Conservation (phyloP, 371 early-diverging fungal species). For the Apophysomyces trapeziformis region DNA sequence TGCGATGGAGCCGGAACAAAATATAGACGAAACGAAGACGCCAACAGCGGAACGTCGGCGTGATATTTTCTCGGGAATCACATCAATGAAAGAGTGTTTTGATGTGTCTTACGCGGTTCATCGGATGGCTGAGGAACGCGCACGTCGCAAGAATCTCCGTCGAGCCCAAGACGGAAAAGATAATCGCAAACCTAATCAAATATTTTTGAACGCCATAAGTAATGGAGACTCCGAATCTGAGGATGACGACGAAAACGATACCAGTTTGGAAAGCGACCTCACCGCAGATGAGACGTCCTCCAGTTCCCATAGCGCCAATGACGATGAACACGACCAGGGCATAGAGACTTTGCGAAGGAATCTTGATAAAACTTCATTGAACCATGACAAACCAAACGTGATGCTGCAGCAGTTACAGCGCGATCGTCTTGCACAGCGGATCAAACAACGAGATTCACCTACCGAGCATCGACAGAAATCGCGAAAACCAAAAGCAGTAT, state of each 20-base stretch:
- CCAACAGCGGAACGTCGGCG: slow-evolving; percentile 28
- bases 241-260: slow-evolving; percentile 19
- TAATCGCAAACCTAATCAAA: neutral
- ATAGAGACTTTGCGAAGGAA: slow-evolving; percentile 1
- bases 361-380: slow-evolving; percentile 10
- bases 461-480: neutral
- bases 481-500: slow-evolving; percentile 18
- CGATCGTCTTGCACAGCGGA: slow-evolving; percentile 12
- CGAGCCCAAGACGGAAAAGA: neutral
- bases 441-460: slow-evolving; percentile 4
- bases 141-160: slow-evolving; percentile 35
- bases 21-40: slow-evolving; percentile 6
- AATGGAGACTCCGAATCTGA: slow-evolving; percentile 1
- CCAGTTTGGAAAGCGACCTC: slow-evolving; percentile 17
- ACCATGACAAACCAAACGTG: neutral
- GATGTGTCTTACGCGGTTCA: slow-evolving; percentile 68
- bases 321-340: slow-evolving; percentile 1
- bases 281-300: slow-evolving; percentile 28
- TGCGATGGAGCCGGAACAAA: neutral
- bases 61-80: slow-evolving; percentile 52
- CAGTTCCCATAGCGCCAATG: slow-evolving; percentile 9
- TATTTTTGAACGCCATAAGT: neutral
- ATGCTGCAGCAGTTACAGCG: slow-evolving; percentile 13
- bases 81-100: slow-evolving; percentile 65
- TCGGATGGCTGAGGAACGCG: slow-evolving; percentile 63